phyloP scores from a whole-genome alignment of 208 protist genomes.

The Acanthamoeba healyi region DNA sequence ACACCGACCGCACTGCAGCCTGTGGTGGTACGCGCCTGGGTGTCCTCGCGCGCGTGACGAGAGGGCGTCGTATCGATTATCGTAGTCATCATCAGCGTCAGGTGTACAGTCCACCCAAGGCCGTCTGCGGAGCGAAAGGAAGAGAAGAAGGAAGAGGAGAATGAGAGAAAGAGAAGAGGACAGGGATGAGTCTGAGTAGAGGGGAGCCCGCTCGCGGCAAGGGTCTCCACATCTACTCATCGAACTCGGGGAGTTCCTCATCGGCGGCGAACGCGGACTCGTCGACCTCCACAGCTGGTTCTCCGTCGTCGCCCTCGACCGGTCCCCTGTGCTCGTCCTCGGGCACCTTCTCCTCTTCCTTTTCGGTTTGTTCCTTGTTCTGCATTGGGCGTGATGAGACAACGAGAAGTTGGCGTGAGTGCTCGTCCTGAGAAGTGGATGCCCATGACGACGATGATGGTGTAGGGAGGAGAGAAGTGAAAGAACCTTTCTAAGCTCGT shows the following conservation, averaged over 20 bases:
- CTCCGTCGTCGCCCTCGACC: constrained; percentile 49
- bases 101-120: no score
- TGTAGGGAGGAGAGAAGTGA: background rate
- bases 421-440: no score
- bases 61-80: no score
- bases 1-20: no score
- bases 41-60: no score
- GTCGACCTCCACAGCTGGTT: constrained; percentile 66
- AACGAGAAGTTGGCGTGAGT: no score
- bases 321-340: background rate
- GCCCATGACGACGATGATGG: background rate
- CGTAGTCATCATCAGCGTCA: no score
- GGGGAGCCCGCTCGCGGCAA: background rate
- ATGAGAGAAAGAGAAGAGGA: background rate
- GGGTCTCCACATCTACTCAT: no score
- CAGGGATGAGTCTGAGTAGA: background rate
- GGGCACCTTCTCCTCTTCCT: background rate
- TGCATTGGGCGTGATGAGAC: background rate
- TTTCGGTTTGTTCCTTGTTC: constrained; percentile 61
- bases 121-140: no score
- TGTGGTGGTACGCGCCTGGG: no score
- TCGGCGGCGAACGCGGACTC: constrained; percentile 64
- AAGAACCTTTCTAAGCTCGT: constrained; percentile 67
- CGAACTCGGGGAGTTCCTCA: constrained; percentile 47
- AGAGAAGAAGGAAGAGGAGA: background rate